These are phyloP conservation scores for Sporobolomyces roseus DNA, from an alignment of 768 basidiomycete species.

Conservation along the genomic window DNA sequence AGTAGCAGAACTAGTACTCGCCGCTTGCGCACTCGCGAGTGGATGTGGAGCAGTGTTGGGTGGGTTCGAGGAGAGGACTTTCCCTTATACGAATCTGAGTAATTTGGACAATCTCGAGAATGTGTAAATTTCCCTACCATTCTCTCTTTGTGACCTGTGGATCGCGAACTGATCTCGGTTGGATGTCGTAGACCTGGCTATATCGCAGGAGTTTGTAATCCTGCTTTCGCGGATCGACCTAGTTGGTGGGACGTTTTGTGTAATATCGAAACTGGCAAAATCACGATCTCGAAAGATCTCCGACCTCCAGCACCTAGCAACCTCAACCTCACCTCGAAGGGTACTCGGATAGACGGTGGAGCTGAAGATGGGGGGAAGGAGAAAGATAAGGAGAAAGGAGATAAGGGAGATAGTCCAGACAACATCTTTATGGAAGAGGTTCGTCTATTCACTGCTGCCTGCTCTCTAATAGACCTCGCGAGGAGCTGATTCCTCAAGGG, in stretches of 20 bases:
- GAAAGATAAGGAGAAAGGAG: constrained; percentile 27
- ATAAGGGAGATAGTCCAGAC: constrained; percentile 56
- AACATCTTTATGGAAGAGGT: constrained; percentile 86
- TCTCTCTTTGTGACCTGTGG: neutral
- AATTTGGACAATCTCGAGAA: constrained; percentile 79
- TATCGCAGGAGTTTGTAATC: constrained; percentile 96
- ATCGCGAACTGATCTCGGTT: neutral
- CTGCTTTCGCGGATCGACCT: constrained; percentile 81
- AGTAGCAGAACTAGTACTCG: constrained; percentile 85
- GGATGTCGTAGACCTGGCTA: constrained; percentile 67
- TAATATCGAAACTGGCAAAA: constrained; percentile 79
- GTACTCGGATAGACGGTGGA: neutral
- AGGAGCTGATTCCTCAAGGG: no score
- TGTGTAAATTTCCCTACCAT: constrained; percentile 60
- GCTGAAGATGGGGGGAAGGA: neutral
- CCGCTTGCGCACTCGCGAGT: constrained; percentile 87
- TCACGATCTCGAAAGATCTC: constrained; percentile 84
- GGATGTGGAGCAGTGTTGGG: constrained; percentile 75
- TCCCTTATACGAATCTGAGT: constrained; percentile 88
- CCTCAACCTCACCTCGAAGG: neutral
- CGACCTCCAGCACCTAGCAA: constrained; percentile 46
- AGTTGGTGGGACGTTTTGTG: constrained; percentile 85
- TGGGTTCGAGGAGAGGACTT: constrained; percentile 85
- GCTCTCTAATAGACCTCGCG: neutral
- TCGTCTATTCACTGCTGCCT: neutral